Base-by-base conservation (phyloP, 768 basidiomycete genomes). In the Mycena rosella region DNA sequence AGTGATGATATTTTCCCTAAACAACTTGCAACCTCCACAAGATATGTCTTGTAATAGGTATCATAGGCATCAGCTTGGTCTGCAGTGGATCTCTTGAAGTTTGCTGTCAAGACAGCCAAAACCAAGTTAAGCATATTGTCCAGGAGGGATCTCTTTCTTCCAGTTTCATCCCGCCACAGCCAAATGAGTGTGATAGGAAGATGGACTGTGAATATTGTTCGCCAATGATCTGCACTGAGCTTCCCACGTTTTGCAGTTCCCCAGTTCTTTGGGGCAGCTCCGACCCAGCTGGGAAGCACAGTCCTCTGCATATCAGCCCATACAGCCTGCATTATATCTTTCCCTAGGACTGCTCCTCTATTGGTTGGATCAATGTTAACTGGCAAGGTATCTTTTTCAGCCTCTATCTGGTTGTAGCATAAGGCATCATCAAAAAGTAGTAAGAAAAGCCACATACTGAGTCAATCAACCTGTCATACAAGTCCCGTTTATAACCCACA, bases 161-260 rank as follows among this genome's bases (percentile, higher is more conserved):
- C 66, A 11, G 54, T 45, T n/a, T 72, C 65, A 18, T 52, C 20
- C 0, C 74, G 73, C 82, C 81, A 84, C 2, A 81, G 67, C 8
- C 79, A 72, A 15, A 80, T 75, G 3, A 84, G 70, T 3, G 79
- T 80, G 38, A 83, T 74, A 0, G 74, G 71, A 0, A 83, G 62
- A 60, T 80, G 76, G 15, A 83, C 72, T 0, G 74, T 74, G 61
- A 77, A 78, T 5, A 76, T 66, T 2, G 74, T 73, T 7, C 78
- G 61, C 79, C 80, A 84, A 40, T 84, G 76, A 52, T 81, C 76
- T 0, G 80, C 80, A 36, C 70, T 74, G 6, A 78, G 75, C 53
- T n/a, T n/a, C n/a, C n/a, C n/a, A n/a, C n/a, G n/a, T n/a, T n/a
- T n/a, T n/a, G n/a, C n/a, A n/a, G n/a, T 79, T 79, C 77, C 69